Conservation (phyloP, 2,329 filamentous ascomycete species). For the Neophaeococcomyces aloes region DNA sequence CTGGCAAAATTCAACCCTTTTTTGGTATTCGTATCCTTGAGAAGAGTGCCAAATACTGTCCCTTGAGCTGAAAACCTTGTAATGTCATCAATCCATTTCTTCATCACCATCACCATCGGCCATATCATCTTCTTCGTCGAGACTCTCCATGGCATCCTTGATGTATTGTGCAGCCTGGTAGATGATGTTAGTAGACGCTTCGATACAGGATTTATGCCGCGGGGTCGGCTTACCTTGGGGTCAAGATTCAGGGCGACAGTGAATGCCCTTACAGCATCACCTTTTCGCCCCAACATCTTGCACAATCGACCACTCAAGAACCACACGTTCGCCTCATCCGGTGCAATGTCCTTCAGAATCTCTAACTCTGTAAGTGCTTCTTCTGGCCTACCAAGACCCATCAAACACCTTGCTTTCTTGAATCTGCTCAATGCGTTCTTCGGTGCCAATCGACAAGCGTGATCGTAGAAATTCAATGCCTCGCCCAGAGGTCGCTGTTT, state of each 20-base stretch:
- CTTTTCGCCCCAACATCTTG: conserved; percentile 49
- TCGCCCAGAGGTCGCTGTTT: conserved; percentile 71
- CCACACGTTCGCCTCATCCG: conserved; percentile 91
- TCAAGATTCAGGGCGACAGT: conserved; percentile 92
- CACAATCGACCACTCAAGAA: conserved; percentile 68
- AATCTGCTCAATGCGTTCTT: conserved; percentile 74
- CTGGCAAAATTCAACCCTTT: too few relatives aligned
- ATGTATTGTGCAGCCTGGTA: conserved; percentile 77
- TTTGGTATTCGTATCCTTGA: too few relatives aligned
- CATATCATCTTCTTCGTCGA: conserved; percentile 65
- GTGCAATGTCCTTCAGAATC: conserved; percentile 79
- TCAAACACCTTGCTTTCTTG: conserved; percentile 80
- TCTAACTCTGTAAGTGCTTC: conserved; percentile 72
- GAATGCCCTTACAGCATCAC: conserved; percentile 80
- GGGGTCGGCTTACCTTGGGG: conserved; percentile 62
- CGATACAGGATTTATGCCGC: background rate
- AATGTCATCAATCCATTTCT: conserved; percentile 33
- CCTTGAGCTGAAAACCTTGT: background rate
- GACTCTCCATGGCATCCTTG: conserved; percentile 89
- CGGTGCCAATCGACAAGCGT: conserved; percentile 72
- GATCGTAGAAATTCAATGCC: conserved; percentile 70
- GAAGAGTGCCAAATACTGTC: background rate
- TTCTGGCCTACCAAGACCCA: conserved; percentile 60
- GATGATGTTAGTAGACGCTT: conserved; percentile 15
- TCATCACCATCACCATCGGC: conserved; percentile 52